Evolutionary conservation across 2,329 filamentous ascomycete genomes (phyloP).

Genomic region (Aspergillus glaucus): DNA sequence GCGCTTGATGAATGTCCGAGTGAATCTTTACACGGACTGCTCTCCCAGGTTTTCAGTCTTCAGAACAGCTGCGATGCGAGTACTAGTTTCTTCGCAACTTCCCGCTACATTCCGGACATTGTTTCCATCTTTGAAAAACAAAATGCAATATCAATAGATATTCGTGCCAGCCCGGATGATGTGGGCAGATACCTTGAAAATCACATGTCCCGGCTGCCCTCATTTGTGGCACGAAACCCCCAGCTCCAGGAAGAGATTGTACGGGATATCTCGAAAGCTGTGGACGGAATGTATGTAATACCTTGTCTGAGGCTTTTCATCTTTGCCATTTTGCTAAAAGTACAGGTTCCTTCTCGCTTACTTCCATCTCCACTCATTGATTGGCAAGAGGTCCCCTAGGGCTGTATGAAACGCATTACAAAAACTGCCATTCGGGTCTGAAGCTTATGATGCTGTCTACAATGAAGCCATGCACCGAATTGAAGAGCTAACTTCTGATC

Average conservation of each 20-base stretch:
- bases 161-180: not conserved
- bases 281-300: not conserved
- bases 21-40: not conserved
- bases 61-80: not conserved
- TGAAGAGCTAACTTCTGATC: not conserved
- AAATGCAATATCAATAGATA: not conserved
- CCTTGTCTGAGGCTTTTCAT: not conserved
- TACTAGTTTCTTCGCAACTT: not conserved
- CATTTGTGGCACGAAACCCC: not conserved
- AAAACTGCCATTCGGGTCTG: not conserved
- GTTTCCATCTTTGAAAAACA: not conserved
- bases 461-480: constrained; percentile 3
- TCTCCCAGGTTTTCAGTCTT: not conserved
- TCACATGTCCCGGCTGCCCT: not conserved
- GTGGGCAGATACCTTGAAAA: not conserved
- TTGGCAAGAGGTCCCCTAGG: not conserved
- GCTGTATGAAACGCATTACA: too few relatives aligned
- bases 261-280: not conserved
- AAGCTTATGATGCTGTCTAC: not conserved
- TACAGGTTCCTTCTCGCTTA: not conserved
- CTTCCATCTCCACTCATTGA: not conserved
- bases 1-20: not conserved
- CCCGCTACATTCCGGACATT: not conserved
- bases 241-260: not conserved
- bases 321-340: not conserved